phyloP scores from a whole-genome alignment of 495 filamentous ascomycete genomes.

The Tricharina praecox region DNA sequence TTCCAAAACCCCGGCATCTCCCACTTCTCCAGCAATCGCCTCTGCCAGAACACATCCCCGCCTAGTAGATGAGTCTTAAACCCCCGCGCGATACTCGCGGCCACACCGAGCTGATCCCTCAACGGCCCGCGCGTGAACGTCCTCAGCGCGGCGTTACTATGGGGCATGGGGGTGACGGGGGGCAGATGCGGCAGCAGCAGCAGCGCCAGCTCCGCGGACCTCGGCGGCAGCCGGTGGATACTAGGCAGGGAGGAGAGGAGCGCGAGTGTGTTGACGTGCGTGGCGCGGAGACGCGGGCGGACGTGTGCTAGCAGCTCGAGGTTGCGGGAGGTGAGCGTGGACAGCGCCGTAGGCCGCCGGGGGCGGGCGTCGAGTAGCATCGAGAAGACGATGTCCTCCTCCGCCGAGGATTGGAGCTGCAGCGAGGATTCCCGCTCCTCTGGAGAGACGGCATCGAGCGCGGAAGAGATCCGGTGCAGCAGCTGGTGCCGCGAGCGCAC shows the following conservation, averaged over 20 bases:
- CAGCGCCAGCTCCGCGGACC: neutral
- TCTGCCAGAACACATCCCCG: neutral
- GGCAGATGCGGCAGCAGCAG: neutral
- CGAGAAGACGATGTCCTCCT: neutral
- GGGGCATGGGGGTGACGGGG: no score
- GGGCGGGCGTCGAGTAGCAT: neutral
- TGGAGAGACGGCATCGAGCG: neutral
- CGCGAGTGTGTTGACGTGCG: neutral
- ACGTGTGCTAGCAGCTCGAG: neutral
- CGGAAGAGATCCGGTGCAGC: no score
- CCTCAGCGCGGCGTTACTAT: no score
- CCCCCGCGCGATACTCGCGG: neutral
- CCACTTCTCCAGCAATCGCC: neutral
- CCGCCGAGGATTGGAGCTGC: neutral
- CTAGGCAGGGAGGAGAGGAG: neutral
- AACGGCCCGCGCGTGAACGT: no score
- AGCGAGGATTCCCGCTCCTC: neutral
- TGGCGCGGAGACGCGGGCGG: neutral
- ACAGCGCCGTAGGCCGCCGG: neutral
- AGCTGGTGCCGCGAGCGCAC: neutral
- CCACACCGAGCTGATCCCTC: no score
- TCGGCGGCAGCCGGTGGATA: neutral
- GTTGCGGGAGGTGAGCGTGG: neutral
- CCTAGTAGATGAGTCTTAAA: neutral
- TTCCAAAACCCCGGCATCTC: neutral